Evolutionary conservation across 768 basidiomycete species (phyloP).

Genomic region (Leccinum truebloodii): DNA sequence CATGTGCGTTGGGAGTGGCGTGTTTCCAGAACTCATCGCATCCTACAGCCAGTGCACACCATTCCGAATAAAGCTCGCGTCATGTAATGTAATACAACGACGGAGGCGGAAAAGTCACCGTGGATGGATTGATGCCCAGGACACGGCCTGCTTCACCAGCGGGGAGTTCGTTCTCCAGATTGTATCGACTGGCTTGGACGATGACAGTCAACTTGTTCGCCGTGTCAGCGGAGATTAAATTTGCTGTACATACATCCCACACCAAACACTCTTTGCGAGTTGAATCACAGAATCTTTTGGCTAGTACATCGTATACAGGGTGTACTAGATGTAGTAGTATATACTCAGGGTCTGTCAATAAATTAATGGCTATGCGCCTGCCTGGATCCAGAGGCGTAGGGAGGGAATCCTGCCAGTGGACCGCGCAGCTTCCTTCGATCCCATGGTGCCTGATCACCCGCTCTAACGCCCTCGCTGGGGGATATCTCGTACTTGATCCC

Average conservation of each 20-base stretch:
- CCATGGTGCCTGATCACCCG: conserved; percentile 43
- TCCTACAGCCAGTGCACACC: conserved; percentile 13
- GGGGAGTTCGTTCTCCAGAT: conserved; percentile 7
- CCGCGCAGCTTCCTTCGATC: conserved; percentile 18
- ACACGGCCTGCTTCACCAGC: conserved; percentile 1
- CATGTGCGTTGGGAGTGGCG: neutral
- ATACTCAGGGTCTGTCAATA: neutral
- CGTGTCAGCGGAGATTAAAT: neutral
- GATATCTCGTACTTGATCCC: conserved; percentile 28
- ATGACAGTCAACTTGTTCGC: neutral
- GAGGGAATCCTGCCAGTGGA: neutral
- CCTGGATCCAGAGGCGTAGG: conserved; percentile 11
- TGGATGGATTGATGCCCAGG: conserved; percentile 4
- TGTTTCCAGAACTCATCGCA: neutral
- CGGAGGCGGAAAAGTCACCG: conserved; percentile 11
- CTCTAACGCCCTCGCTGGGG: conserved; percentile 19
- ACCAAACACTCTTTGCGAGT: too few species aligned
- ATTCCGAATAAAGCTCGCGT: neutral
- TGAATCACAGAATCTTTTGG: too few species aligned
- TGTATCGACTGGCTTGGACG: neutral
- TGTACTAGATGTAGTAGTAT: neutral
- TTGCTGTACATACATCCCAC: neutral
- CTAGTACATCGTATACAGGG: neutral
- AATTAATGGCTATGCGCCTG: conserved; percentile 11
- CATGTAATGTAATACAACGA: conserved; percentile 1